A percentile compares a stretch with the other conserved stretches of the same genome.
Evolutionary conservation across 1,284 basidiomycete genomes (phyloP).

Genomic region (Heterobasidion annosum): DNA sequence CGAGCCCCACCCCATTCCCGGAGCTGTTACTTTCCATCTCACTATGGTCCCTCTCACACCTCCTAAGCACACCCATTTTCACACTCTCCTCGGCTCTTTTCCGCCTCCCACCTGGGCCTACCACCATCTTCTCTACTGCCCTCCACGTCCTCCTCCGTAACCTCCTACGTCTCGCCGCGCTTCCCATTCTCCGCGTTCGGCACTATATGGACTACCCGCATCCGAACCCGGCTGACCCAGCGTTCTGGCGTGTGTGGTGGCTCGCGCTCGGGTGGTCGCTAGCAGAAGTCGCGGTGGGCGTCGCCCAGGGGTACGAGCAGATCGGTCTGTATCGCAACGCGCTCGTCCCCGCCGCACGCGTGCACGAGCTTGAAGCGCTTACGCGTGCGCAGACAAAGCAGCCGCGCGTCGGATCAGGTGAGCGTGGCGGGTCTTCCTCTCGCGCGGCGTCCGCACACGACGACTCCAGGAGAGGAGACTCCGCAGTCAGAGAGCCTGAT

Average conservation of each 20-base stretch:
- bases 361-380: constrained; percentile 21
- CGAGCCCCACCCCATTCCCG: constrained; percentile 48
- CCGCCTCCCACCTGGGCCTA: constrained; percentile 20
- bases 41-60: constrained; percentile 51
- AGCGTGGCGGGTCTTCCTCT: not conserved
- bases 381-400: not conserved
- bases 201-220: constrained; percentile 30
- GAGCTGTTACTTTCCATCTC: constrained; percentile 50
- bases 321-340: constrained; percentile 59
- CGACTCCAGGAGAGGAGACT: not conserved
- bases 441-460: not conserved
- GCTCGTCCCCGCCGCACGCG: constrained; percentile 36
- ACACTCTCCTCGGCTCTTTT: constrained; percentile 13
- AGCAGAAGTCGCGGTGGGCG: constrained; percentile 52
- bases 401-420: not conserved
- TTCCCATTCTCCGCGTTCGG: constrained; percentile 45
- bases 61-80: constrained; percentile 45
- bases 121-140: constrained; percentile 38
- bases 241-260: constrained; percentile 67
- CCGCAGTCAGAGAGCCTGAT: not conserved
- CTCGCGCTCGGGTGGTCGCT: constrained; percentile 61
- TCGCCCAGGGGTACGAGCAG: constrained; percentile 61
- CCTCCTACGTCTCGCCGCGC: constrained; percentile 41
- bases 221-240: constrained; percentile 46
- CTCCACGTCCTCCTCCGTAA: constrained; percentile 41